Evolutionary conservation across 176 grass and related monocot genomes (phyloP).

Genomic region (Pharus latifolius): DNA sequence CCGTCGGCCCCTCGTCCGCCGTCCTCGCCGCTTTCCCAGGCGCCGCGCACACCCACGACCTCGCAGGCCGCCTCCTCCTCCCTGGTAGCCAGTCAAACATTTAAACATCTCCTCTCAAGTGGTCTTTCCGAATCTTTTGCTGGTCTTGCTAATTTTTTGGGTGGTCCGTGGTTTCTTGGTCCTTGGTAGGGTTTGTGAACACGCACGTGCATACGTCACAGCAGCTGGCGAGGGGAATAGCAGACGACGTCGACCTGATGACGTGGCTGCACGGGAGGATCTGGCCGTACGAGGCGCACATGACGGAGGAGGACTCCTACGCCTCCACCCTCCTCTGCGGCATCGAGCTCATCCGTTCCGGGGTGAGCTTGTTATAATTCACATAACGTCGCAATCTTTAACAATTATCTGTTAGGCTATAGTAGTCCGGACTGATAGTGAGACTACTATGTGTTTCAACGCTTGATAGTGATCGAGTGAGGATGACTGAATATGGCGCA

Average conservation of each 20-base stretch:
- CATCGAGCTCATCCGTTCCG: constrained; percentile 83
- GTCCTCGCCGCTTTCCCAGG: constrained; percentile 43
- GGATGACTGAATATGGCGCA: neutral
- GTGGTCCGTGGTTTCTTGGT: neutral
- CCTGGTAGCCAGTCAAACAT: constrained; percentile 31
- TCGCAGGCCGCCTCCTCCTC: constrained; percentile 55
- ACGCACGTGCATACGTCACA: constrained; percentile 96
- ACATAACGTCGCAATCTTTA: neutral
- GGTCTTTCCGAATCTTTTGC: too few relatives aligned
- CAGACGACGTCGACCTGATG: constrained; percentile 79
- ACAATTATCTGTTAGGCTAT: neutral
- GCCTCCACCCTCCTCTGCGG: constrained; percentile 83
- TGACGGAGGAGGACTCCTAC: constrained; percentile 89
- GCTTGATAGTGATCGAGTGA: neutral
- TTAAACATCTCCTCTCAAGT: too few relatives aligned
- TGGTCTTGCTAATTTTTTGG: neutral
- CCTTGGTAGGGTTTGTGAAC: constrained; percentile 65
- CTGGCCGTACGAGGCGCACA: constrained; percentile 90
- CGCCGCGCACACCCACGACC: constrained; percentile 36
- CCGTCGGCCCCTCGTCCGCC: constrained; percentile 42
- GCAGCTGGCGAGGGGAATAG: constrained; percentile 82
- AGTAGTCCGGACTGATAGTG: neutral
- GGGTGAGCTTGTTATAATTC: constrained; percentile 30
- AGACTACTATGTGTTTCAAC: neutral
- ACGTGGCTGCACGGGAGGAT: constrained; percentile 83